phyloP scores from a whole-genome alignment of 306 rosid species.

The Astragalus glycyphyllos region DNA sequence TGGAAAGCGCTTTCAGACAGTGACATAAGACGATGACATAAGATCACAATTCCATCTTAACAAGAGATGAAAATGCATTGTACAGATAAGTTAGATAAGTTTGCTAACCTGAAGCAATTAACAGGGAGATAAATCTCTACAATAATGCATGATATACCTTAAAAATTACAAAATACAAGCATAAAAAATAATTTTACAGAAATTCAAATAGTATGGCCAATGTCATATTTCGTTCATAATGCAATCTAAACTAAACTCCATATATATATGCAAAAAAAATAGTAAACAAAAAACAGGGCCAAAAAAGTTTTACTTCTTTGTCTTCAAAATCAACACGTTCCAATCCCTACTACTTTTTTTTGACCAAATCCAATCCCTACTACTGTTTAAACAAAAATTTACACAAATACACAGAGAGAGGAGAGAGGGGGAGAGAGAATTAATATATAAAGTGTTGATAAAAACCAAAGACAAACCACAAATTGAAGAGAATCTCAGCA shows the following conservation, averaged over 20 bases:
- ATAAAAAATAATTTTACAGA: not conserved
- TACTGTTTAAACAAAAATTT: not conserved
- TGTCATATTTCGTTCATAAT: too few species aligned
- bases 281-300: too few species aligned
- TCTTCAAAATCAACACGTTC: too few species aligned
- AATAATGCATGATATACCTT: not conserved
- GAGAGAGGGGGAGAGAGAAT: not conserved
- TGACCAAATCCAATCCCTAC: too few species aligned
- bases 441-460: slow-evolving; percentile 9
- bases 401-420: not conserved
- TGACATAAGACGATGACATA: not conserved
- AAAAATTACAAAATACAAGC: slow-evolving; percentile 6
- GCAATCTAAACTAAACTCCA: too few species aligned
- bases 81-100: slow-evolving; percentile 24
- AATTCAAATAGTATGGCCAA: slow-evolving; percentile 3
- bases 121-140: not conserved
- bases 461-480: slow-evolving; percentile 22
- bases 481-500: slow-evolving; percentile 31
- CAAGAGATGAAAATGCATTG: not conserved
- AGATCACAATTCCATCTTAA: slow-evolving; percentile 4
- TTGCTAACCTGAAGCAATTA: not conserved
- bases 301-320: too few species aligned
- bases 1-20: not conserved
- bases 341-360: too few species aligned
- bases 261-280: too few species aligned